A percentile compares a stretch with the other conserved stretches of the same genome.
Evolutionary conservation across 495 filamentous ascomycete species (phyloP).

Genomic region (Lepraria neglecta): DNA sequence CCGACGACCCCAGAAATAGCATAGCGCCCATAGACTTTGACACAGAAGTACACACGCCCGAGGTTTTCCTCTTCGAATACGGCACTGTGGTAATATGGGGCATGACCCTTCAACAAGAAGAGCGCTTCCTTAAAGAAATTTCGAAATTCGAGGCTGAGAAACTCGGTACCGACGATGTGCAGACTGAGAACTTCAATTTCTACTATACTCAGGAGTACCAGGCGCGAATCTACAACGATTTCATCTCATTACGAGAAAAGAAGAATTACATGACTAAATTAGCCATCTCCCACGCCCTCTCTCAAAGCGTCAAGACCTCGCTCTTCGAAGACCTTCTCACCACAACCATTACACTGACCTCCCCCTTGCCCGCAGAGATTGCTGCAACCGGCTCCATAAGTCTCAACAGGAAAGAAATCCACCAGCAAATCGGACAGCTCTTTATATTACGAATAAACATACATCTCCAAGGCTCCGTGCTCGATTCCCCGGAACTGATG

Average conservation of each 20-base stretch:
- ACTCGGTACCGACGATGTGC: constrained; percentile 75
- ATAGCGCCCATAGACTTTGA: constrained; percentile 50
- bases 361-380: constrained; percentile 83
- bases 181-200: constrained; percentile 97
- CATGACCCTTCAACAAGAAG: constrained; percentile 79
- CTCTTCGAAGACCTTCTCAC: constrained; percentile 95
- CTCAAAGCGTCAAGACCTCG: constrained; percentile 96
- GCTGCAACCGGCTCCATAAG: constrained; percentile 85
- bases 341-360: constrained; percentile 81
- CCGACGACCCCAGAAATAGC: constrained; percentile 26
- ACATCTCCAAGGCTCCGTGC: constrained; percentile 90
- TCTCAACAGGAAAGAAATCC: constrained; percentile 77
- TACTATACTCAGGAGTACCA: constrained; percentile 98
- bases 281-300: constrained; percentile 88
- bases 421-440: constrained; percentile 97
- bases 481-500: constrained; percentile 97
- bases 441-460: constrained; percentile 97
- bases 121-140: constrained; percentile 84
- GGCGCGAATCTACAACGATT: constrained; percentile 97
- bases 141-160: constrained; percentile 94
- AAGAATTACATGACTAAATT: constrained; percentile 96
- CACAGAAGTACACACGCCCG: constrained; percentile 78
- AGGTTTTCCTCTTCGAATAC: constrained; percentile 94
- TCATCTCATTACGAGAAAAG: constrained; percentile 88
- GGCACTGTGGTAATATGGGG: constrained; percentile 99